Base-by-base conservation (phyloP, 2,329 filamentous ascomycete species). In the Colletotrichum nymphaeae region DNA sequence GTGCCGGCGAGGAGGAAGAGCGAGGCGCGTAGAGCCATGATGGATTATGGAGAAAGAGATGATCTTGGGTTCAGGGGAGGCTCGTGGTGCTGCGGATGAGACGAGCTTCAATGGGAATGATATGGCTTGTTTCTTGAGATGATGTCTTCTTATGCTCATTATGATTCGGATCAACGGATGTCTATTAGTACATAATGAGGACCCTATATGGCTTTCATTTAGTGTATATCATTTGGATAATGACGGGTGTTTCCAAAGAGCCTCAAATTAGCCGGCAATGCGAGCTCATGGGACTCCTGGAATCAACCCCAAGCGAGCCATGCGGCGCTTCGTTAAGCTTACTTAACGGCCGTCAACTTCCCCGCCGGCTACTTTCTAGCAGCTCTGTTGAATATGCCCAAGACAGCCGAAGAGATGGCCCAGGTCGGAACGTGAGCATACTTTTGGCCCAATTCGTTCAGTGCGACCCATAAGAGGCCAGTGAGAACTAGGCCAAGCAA, bases 1-100 rank as follows among this genome's bases (percentile, higher is more conserved):
- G 82, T 78, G 69, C 83, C 80, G 77, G 83, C 81, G 74, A 83
- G 72, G 19, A 75, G 67, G 8, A 63, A 24, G 28, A 65, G 6
- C 7, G 59, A 53, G 9, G 52, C n/a, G 26, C 67, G 53, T 2
- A 65, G 24, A 22, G 53, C 11, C 53, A 71, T 71, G 3, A 16
- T 65, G 24, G 3, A 12, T 26, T 52, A 7, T 28, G 26, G 24
- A n/a, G 26, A 67, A 12, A 8, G 14, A 16, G 3, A 9, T 12
- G 28, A 19, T 30, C 4, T 37, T 35, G 5, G 24, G 19, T 49
- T 49, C 16, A 42, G 37, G 16, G 37, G 2, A 42, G 37, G 37
- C 16, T 42, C 37, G 37, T 42, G 37, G 16, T 42, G 37, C 37
- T 42, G 37, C 3, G 19, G 22, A 62, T 32, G 24, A 49, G 64